Conservation (phyloP, 106 monocot species). For the Apostasia ramifera region DNA sequence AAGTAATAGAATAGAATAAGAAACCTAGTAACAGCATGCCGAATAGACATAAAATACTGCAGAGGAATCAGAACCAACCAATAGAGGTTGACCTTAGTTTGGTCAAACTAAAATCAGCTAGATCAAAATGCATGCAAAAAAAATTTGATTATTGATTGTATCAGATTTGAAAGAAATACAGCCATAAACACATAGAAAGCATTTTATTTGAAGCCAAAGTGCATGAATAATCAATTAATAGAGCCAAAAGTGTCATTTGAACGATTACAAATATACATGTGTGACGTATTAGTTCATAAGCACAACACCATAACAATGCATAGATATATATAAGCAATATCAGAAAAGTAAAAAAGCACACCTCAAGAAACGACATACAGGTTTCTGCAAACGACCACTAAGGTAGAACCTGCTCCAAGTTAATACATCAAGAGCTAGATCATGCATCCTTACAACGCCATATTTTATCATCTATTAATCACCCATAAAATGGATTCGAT, state of each 20-base stretch:
- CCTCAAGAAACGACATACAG: constrained; percentile 72
- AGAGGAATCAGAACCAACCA: neutral
- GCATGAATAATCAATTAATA: neutral
- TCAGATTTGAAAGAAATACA: neutral
- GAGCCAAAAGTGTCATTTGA: neutral
- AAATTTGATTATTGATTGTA: neutral
- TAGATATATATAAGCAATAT: constrained; percentile 1
- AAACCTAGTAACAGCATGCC: no score
- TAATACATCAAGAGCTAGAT: constrained; percentile 69
- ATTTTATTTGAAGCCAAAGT: neutral
- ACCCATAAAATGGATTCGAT: neutral
- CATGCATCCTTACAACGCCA: constrained; percentile 88
- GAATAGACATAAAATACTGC: neutral
- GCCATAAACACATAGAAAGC: neutral
- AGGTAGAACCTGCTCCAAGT: constrained; percentile 81
- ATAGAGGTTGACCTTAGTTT: neutral
- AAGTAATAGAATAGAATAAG: no score
- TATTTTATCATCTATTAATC: constrained; percentile 78
- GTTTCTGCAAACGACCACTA: constrained; percentile 95
- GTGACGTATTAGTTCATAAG: neutral
- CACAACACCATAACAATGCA: neutral
- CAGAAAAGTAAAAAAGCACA: constrained; percentile 25
- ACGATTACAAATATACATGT: neutral
- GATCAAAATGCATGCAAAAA: neutral
- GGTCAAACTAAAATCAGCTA: neutral